Evolutionary conservation across 1,284 basidiomycete genomes (phyloP).

Genomic region (Rhodotorula sp.): DNA sequence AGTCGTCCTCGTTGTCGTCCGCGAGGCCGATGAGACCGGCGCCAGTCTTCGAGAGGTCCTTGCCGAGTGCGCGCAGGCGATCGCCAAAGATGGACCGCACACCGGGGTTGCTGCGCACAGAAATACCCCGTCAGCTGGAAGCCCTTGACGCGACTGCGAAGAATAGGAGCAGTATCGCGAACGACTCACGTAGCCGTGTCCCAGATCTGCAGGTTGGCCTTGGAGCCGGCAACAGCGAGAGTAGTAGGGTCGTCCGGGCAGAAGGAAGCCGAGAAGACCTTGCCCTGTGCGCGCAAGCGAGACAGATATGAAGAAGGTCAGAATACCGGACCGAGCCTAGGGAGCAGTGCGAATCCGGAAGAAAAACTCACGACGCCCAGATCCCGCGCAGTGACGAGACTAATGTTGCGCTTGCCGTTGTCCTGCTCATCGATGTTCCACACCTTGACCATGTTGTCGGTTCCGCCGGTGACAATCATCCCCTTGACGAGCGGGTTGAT

Average conservation of each 20-base stretch:
- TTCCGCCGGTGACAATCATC: slow-evolving; percentile 87
- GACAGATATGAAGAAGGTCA: neutral
- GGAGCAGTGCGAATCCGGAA: slow-evolving; percentile 2
- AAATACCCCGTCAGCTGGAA: neutral
- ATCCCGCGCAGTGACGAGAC: slow-evolving; percentile 82
- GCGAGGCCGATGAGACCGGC: slow-evolving; percentile 30
- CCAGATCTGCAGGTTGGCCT: slow-evolving; percentile 92
- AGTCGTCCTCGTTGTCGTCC: slow-evolving; percentile 35
- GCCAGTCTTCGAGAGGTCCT: slow-evolving; percentile 37
- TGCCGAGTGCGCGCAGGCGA: slow-evolving; percentile 45
- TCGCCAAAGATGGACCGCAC: slow-evolving; percentile 51
- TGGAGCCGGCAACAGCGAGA: slow-evolving; percentile 88
- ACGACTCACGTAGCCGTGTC: slow-evolving; percentile 55
- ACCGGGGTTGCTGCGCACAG: slow-evolving; percentile 44
- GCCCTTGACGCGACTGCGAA: neutral
- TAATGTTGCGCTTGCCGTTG: slow-evolving; percentile 67
- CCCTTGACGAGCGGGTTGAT: slow-evolving; percentile 88
- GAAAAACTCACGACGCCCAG: slow-evolving; percentile 78
- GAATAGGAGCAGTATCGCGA: neutral
- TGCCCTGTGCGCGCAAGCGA: slow-evolving; percentile 62
- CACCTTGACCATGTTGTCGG: slow-evolving; percentile 83
- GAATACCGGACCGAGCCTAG: neutral
- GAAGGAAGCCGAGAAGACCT: slow-evolving; percentile 87
- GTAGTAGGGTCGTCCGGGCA: slow-evolving; percentile 94
- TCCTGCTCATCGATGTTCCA: slow-evolving; percentile 77